Evolutionary conservation across 306 rosid species (phyloP).

Genomic region (Heteromeles arbutifolia): DNA sequence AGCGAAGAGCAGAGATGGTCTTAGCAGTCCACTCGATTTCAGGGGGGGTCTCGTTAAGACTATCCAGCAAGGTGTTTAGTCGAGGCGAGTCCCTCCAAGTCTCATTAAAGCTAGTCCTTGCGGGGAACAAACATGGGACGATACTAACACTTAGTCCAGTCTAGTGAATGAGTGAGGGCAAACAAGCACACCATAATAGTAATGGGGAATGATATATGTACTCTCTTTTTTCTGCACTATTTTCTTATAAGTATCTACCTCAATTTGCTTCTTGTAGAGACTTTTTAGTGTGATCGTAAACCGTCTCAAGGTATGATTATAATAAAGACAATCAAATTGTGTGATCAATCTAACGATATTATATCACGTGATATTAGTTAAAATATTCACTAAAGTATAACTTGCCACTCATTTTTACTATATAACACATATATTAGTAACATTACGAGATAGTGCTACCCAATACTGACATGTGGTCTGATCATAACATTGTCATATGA

Average conservation of each 20-base stretch:
- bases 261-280: no score
- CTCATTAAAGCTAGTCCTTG: no score
- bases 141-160: no score
- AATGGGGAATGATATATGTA: not conserved
- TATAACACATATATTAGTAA: not conserved
- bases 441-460: not conserved
- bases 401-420: not conserved
- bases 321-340: not conserved
- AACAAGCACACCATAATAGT: no score
- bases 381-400: not conserved
- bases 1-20: no score
- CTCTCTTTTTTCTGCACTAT: no score
- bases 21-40: no score
- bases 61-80: no score
- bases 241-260: not conserved
- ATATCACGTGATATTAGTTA: not conserved
- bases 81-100: no score
- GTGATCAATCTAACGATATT: not conserved
- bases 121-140: no score
- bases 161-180: no score
- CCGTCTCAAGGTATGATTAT: not conserved
- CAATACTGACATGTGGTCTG: not conserved
- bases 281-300: not conserved
- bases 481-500: not conserved
- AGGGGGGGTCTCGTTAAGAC: no score